Conservation (phyloP, 2,329 filamentous ascomycete genomes). For the Pseudogymnoascus sp. region DNA sequence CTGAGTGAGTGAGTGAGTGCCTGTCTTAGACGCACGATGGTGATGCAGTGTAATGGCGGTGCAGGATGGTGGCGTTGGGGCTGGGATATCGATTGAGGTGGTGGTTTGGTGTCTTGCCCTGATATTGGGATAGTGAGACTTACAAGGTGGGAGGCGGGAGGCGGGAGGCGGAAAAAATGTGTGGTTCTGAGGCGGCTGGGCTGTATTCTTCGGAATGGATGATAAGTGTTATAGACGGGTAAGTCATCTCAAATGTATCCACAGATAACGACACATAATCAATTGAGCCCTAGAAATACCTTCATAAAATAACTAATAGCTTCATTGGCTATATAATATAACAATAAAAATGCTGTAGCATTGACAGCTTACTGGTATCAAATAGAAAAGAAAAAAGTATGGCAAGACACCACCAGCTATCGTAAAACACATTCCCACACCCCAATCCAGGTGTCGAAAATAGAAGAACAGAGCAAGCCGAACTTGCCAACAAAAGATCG, state of each 20-base stretch:
- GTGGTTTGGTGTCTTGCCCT: not conserved
- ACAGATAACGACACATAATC: not conserved
- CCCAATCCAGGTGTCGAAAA: not conserved
- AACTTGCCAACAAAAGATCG: not conserved
- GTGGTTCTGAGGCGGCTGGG: too few relatives aligned
- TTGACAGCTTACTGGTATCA: not conserved
- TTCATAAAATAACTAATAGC: not conserved
- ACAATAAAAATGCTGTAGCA: not conserved
- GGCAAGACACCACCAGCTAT: not conserved
- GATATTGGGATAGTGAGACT: too few relatives aligned
- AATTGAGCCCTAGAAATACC: not conserved
- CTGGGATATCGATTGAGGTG: too few relatives aligned
- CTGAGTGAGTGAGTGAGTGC: not conserved
- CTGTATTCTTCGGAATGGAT: not conserved
- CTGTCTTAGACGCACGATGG: not conserved
- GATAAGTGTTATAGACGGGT: not conserved
- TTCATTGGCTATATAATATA: not conserved
- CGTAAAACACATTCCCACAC: not conserved
- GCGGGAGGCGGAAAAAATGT: too few relatives aligned
- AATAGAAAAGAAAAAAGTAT: not conserved
- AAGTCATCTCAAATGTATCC: not conserved
- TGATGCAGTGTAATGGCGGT: too few relatives aligned
- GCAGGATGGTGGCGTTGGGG: too few relatives aligned
- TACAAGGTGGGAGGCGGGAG: too few relatives aligned
- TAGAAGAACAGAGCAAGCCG: not conserved